Percentiles rank a stretch among this genome's conserved stretches.
phyloP scores from a whole-genome alignment of 176 grass and related monocot species.

The Bothriochloa decipiens region DNA sequence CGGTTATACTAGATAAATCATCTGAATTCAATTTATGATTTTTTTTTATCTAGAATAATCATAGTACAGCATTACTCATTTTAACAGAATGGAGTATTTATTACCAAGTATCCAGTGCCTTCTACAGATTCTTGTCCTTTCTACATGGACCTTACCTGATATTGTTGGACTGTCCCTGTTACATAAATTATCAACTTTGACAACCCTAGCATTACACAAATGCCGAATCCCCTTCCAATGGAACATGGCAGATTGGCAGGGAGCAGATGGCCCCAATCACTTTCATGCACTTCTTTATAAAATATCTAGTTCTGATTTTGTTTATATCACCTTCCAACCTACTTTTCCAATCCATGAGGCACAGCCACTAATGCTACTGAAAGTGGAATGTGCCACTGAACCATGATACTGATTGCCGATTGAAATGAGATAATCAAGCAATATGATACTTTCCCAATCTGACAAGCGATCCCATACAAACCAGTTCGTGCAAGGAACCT shows the following conservation, averaged over 20 bases:
- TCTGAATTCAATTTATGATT: neutral
- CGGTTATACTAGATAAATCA: neutral
- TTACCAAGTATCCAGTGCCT: neutral
- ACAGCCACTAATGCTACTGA: slow-evolving; percentile 33
- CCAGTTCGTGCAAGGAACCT: neutral
- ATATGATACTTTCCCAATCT: neutral
- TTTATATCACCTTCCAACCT: slow-evolving; percentile 14
- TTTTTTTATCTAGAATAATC: slow-evolving; percentile 4
- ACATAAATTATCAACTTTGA: slow-evolving; percentile 28
- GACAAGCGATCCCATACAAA: neutral
- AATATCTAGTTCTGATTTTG: neutral
- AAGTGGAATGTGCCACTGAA: slow-evolving; percentile 9
- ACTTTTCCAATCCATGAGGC: slow-evolving; percentile 27
- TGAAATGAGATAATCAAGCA: neutral
- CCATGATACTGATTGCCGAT: slow-evolving; percentile 13
- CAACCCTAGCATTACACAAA: slow-evolving; percentile 2
- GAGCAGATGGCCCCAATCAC: slow-evolving; percentile 34
- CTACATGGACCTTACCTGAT: slow-evolving; percentile 22
- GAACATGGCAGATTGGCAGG: slow-evolving; percentile 11
- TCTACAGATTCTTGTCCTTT: neutral
- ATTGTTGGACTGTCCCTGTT: slow-evolving; percentile 6
- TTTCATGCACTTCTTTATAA: slow-evolving; percentile 14
- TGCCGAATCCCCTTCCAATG: slow-evolving; percentile 5
- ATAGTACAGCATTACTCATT: neutral
- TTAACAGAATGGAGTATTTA: neutral